phyloP scores from a whole-genome alignment of 768 basidiomycete species.

The Amanita inopinata region DNA sequence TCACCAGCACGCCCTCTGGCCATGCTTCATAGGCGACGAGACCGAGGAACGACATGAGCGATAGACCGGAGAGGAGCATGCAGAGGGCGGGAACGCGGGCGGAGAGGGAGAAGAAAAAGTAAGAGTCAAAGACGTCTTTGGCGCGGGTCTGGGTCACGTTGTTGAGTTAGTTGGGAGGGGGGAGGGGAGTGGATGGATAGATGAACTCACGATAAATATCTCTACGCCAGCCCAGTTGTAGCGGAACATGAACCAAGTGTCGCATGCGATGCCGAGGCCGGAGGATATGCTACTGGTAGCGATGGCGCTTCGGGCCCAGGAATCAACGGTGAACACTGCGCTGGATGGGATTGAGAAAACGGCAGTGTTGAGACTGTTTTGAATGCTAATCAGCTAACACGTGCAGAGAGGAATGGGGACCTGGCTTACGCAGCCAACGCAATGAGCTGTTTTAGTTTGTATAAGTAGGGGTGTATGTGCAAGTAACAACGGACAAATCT shows the following conservation, averaged over 20 bases:
- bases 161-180: background rate
- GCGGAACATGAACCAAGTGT: slow-evolving; percentile 55
- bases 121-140: slow-evolving; percentile 45
- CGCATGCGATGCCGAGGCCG: slow-evolving; percentile 53
- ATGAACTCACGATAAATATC: slow-evolving; percentile 43
- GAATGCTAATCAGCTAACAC: background rate
- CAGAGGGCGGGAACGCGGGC: slow-evolving; percentile 55
- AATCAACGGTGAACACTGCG: slow-evolving; percentile 39
- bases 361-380: slow-evolving; percentile 35
- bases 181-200: background rate
- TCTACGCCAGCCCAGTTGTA: slow-evolving; percentile 44
- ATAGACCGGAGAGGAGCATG: slow-evolving; percentile 44
- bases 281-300: slow-evolving; percentile 50
- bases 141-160: slow-evolving; percentile 36
- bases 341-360: slow-evolving; percentile 55
- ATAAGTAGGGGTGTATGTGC: background rate
- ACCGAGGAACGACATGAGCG: slow-evolving; percentile 51
- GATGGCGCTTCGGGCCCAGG: slow-evolving; percentile 39
- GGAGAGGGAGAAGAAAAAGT: slow-evolving; percentile 62
- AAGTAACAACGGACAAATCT: slow-evolving; percentile 14
- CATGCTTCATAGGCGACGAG: slow-evolving; percentile 55
- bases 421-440: slow-evolving; percentile 47
- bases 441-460: slow-evolving; percentile 34
- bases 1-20: slow-evolving; percentile 50
- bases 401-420: background rate